Base-by-base conservation (phyloP, 345 rosid genomes). In the Boechera retrofracta region DNA sequence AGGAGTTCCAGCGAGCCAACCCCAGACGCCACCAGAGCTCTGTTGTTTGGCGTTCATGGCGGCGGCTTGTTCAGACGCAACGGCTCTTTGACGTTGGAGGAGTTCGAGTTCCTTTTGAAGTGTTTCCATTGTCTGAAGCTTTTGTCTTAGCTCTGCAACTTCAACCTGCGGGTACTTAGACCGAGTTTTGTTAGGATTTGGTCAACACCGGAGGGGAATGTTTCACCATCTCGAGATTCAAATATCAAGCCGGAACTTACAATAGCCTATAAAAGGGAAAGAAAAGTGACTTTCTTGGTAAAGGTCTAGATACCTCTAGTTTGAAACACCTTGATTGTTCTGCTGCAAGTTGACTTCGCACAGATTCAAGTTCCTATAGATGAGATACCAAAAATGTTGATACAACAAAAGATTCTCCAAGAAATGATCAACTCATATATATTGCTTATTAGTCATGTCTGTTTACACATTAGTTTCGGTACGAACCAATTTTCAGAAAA, bases 271-370 rank as follows among this genome's bases (percentile, higher is more conserved):
- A 6, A 45, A 28, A 28, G 16, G 49, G 28, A 74, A 73, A 38
- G 61, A 51, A 51, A 51, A 51, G 61, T 5, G 33, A 47, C 4
- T 31, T 49, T 16, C 24, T 61, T 45, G 33, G 59, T 24, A 36
- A 32, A 10, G 35, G 10, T 58, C 26, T 45, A 38, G 38, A 12
- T 73, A 94, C 98, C 98, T 94, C 98, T 60, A 94, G 78, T 88
- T 90, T 92, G 85, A 92, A 94, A 81, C 98, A 89, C 76, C 98
- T 85, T 5, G 98, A 90, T 80, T 92, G 98, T 80, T 92, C 98
- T 4, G 86, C 78, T 31, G 91, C 94, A 76, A 89, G 97, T 80
- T 92, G 98, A 67, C 94, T 84, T 6, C 97, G 97, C 48, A 88
- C 85, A 33, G 97, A 88, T 72, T 92, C 98, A 75, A 90, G 92